A percentile compares a stretch with the other conserved stretches of the same genome.
These are phyloP conservation scores for Hericium coralloides DNA, from an alignment of 768 basidiomycete genomes.

Conservation along the genomic window DNA sequence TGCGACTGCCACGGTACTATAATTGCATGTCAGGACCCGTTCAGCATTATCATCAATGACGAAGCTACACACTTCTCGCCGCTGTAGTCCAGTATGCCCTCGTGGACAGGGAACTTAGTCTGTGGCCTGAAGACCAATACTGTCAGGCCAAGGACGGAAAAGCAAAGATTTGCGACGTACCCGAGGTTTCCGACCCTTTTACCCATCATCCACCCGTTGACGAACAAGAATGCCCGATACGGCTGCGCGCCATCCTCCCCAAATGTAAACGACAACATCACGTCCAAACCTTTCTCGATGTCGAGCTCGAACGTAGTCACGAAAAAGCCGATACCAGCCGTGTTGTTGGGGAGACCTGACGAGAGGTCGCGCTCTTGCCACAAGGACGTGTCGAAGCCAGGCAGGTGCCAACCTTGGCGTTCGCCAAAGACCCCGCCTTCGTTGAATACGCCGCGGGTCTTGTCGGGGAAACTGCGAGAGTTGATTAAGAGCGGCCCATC, in stretches of 20 bases:
- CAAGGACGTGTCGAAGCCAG: constrained; percentile 49
- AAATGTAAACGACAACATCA: constrained; percentile 65
- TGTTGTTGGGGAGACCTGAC: constrained; percentile 44
- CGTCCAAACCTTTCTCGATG: constrained; percentile 53
- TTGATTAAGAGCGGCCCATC: background rate
- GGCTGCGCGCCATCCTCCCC: constrained; percentile 45
- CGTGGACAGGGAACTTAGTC: constrained; percentile 72
- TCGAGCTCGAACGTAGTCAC: constrained; percentile 61
- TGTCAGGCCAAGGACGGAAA: background rate
- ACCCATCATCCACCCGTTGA: constrained; percentile 90
- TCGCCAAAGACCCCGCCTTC: constrained; percentile 37
- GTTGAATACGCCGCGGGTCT: constrained; percentile 37
- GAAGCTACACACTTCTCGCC: constrained; percentile 52
- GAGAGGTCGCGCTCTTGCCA: constrained; percentile 54
- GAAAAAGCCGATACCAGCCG: constrained; percentile 76
- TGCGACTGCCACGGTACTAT: constrained; percentile 17
- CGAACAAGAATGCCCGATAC: constrained; percentile 65
- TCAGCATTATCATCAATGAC: background rate
- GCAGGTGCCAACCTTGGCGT: constrained; percentile 39
- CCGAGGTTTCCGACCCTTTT: constrained; percentile 36
- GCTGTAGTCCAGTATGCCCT: constrained; percentile 67
- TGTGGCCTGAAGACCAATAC: constrained; percentile 44
- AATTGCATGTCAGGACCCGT: background rate
- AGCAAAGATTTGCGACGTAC: constrained; percentile 1
- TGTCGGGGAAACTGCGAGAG: constrained; percentile 62